Evolutionary conservation across 108 stramenopile species (phyloP), one percentile per base, ranked within the genome.

Genomic region (Cyclotella kingstonii): DNA sequence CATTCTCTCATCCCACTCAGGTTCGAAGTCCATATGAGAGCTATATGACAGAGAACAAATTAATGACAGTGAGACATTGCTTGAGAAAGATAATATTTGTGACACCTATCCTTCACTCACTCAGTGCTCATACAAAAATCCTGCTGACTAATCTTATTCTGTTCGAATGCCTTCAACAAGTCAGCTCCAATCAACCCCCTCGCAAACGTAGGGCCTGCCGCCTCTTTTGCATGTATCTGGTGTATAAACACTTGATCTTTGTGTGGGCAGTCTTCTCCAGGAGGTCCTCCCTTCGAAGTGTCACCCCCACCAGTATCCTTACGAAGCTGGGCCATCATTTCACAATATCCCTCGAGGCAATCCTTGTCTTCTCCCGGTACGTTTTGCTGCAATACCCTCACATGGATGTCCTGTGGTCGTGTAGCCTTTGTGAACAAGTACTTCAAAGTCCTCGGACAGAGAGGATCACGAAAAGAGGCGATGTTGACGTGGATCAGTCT

Each of bases 111-210:
- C n/a, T n/a, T n/a, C 17, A 78, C 70, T 64, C 51, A 64, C 54
- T 96, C 95, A 14, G 79, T 93, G 63, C 86, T 80, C 86, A 97
- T 82, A 73, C 93, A 97, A 76, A 85, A 96, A 72, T 96, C 85
- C 70, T 89, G 66, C 43, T 81, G 46, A 68, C 77, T 33, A 58
- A 86, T 84, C 54, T 70, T 38, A 41, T 55, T 60, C 29, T 70
- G 36, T 17, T 31, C 42, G 41, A 68, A 66, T 9, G 72, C 72
- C 12, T 35, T 35, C 17, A 25, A 25, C 51, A 78, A 58, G 46
- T 71, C 77, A 28, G 63, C 29, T n/a, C 71, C 66, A 23, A 70
- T 34, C 52, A 72, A 45, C 6, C 72, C 77, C 33, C 81, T 51
- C 0, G 81, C 81, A 50, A 43, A 77, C 0, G 76, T 81, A 11